Evolutionary conservation across 2,329 filamentous ascomycete genomes (phyloP).

Genomic region (Cladosporium sp.): DNA sequence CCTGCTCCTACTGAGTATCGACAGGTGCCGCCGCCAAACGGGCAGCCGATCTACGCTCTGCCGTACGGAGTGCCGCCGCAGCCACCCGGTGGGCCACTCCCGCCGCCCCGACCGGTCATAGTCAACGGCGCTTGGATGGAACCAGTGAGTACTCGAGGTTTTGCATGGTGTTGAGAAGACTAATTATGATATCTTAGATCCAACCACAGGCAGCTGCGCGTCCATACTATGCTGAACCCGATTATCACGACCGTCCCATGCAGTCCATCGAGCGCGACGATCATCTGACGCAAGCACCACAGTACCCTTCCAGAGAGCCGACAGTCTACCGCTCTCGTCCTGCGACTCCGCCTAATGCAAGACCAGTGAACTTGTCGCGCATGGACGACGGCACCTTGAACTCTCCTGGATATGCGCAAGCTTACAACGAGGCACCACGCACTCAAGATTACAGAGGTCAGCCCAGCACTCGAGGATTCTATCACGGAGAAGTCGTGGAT

Average conservation of each 20-base stretch:
- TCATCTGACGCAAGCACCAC: neutral
- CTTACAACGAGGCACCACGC: neutral
- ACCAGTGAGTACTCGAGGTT: neutral
- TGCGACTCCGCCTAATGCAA: neutral
- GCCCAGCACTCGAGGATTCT: neutral
- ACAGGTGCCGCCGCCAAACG: neutral
- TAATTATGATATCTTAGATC: neutral
- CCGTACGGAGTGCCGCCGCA: no score
- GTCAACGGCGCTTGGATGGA: neutral
- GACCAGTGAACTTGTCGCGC: no score
- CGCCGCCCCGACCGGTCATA: neutral
- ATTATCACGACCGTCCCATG: constrained; percentile 19
- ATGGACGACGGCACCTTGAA: neutral
- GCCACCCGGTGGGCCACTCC: no score
- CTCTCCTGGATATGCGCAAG: neutral
- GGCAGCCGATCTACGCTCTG: neutral
- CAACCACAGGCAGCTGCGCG: neutral
- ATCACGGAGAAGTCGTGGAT: constrained; percentile 1
- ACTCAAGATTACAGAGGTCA: neutral
- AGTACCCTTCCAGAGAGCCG: neutral
- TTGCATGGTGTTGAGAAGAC: neutral
- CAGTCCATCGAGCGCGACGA: constrained; percentile 24
- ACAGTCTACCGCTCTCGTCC: neutral
- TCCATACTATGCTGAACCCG: constrained; percentile 3
- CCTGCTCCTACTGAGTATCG: neutral